phyloP scores from a whole-genome alignment of 768 basidiomycete species.

The Russula foetens region DNA sequence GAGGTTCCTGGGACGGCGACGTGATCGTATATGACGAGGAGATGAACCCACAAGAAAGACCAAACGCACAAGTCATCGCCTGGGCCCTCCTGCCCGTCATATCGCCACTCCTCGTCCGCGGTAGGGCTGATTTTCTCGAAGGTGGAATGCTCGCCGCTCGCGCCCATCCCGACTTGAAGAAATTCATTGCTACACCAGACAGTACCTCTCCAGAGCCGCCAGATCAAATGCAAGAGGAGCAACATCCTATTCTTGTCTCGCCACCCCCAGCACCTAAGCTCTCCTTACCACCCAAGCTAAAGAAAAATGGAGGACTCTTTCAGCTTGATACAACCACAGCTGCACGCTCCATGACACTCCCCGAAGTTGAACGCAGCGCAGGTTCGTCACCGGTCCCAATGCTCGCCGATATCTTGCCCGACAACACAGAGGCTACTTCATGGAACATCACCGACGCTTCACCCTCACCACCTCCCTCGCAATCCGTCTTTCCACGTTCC shows the following conservation, averaged over 20 bases:
- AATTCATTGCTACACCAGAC: constrained; percentile 35
- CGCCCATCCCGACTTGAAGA: constrained; percentile 47
- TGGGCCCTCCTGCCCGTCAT: constrained; percentile 68
- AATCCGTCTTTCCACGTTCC: constrained; percentile 43
- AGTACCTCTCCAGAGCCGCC: constrained; percentile 24
- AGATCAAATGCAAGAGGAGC: constrained; percentile 24
- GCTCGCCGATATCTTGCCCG: constrained; percentile 37
- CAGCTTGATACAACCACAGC: constrained; percentile 58
- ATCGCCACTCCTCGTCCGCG: constrained; percentile 45
- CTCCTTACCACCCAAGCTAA: constrained; percentile 20
- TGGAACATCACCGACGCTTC: constrained; percentile 37
- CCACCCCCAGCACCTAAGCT: constrained; percentile 12
- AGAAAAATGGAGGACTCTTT: constrained; percentile 47
- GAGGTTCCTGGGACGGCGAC: constrained; percentile 61
- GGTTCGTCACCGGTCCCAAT: constrained; percentile 47
- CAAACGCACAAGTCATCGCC: constrained; percentile 45
- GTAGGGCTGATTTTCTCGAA: constrained; percentile 57
- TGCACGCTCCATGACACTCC: constrained; percentile 40
- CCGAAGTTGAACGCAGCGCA: constrained; percentile 46
- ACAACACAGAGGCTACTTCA: constrained; percentile 33
- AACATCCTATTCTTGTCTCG: constrained; percentile 14
- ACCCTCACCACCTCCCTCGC: constrained; percentile 63
- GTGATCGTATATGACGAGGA: constrained; percentile 73
- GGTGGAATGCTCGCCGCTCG: constrained; percentile 63
- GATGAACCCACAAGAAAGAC: constrained; percentile 59